phyloP scores from a whole-genome alignment of 345 rosid species.

The Citrus medica region DNA sequence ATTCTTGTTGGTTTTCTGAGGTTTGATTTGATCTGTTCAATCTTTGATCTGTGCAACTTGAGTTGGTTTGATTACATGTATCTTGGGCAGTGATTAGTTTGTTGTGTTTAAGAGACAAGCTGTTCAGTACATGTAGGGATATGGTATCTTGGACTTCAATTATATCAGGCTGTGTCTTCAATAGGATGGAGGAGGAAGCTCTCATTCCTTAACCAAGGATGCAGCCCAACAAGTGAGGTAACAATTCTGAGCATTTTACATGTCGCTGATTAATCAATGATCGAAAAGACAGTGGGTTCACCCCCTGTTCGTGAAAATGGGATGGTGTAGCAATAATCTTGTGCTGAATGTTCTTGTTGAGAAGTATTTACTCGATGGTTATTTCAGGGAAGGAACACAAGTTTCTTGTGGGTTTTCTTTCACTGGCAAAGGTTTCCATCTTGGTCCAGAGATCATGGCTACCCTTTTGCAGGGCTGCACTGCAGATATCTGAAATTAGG shows the following conservation, averaged over 20 bases:
- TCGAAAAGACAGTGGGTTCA: conserved; percentile 25
- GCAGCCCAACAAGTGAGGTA: conserved; percentile 41
- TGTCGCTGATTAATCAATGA: conserved; percentile 13
- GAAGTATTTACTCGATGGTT: conserved; percentile 27
- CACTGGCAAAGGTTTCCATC: conserved; percentile 14
- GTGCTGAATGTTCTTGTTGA: conserved; percentile 31
- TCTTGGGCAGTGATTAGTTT: no score
- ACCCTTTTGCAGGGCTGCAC: conserved; percentile 26
- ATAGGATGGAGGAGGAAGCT: conserved; percentile 34
- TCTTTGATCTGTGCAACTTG: no score
- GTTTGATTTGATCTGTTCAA: no score
- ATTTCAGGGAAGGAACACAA: conserved; percentile 22
- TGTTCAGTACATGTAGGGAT: conserved; percentile 9
- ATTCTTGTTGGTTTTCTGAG: no score
- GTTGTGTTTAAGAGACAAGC: no score
- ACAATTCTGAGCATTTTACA: conserved; percentile 42
- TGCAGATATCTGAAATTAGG: conserved; percentile 26
- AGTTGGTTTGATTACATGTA: no score
- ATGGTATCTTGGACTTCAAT: conserved; percentile 56
- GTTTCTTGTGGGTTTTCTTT: conserved; percentile 23
- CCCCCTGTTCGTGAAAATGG: conserved; percentile 25
- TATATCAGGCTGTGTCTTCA: conserved; percentile 32
- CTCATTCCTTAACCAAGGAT: conserved; percentile 27
- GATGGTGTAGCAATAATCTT: conserved; percentile 20
- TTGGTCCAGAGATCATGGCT: conserved; percentile 31